Conservation (phyloP, 306 rosid species). For the Hippophae gyantsensis region DNA sequence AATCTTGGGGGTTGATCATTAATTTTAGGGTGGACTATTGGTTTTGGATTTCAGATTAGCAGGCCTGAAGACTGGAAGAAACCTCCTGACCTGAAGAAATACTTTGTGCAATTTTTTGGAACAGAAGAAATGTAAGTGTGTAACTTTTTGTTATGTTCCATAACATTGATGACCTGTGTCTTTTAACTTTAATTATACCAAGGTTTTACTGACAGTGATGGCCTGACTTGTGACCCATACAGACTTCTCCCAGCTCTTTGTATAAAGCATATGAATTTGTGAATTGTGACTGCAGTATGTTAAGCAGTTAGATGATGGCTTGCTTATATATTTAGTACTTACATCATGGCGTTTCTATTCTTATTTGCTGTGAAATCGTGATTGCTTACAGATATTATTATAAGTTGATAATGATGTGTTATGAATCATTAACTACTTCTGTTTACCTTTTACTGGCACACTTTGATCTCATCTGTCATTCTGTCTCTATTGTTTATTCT, state of each 20-base stretch:
- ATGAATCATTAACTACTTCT: neutral
- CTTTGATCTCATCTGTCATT: conserved; percentile 5
- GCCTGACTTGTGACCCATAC: no score
- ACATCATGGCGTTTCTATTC: no score
- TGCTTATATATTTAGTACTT: no score
- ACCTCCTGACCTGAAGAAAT: conserved; percentile 77
- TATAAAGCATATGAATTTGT: no score
- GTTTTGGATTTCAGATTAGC: conserved; percentile 62
- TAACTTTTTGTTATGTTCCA: conserved; percentile 4
- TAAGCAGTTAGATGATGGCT: neutral
- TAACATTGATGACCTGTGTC: no score
- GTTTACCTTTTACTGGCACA: neutral
- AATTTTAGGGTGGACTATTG: conserved; percentile 20
- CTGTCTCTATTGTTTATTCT: neutral
- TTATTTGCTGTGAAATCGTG: no score
- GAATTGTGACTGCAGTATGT: no score
- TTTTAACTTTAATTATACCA: no score
- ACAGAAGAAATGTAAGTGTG: conserved; percentile 81
- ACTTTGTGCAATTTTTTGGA: conserved; percentile 87
- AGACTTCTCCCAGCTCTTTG: no score
- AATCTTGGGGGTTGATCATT: neutral
- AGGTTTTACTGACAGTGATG: no score
- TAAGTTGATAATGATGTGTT: neutral
- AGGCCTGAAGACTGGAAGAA: conserved; percentile 88
- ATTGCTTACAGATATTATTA: no score